Base-by-base conservation (phyloP, 1,139 yeast species). In the Taiozyma sp. region DNA sequence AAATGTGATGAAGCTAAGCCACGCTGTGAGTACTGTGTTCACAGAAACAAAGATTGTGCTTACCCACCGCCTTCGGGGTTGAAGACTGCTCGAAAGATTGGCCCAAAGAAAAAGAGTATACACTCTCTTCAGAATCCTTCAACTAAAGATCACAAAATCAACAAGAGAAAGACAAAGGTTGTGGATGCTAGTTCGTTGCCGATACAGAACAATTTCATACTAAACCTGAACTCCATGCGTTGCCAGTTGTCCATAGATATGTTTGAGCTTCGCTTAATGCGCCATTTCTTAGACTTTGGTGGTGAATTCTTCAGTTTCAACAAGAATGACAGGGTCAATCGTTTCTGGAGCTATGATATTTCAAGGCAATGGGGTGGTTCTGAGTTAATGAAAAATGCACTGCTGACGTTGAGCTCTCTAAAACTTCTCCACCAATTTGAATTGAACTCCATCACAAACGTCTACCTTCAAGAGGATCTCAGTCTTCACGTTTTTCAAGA, bases 1-100 rank as follows among this genome's bases (percentile, higher is more conserved):
- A 85, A 85, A 62, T 88, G 96, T 62, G 83, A 84, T 61, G 95
- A 88, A 57, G 62, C 50, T 14, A 78, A 79, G 53, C 96, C 96
- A 0, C 54, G 63, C 0, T 88, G 96, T 62, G 70, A 78, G 8
- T 76, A 81, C 59, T 88, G 96, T 62, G 42, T 64, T 3, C 80
- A 77, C 50, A 70, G 76, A 2, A 44, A 44, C 2, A 50, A 52
- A 34, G 46, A 46, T n/a, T 59, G 62, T 44, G 48, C 50, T 9
- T 59, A 58, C 37, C 43, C 44, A n/a, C 19, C 19, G 2, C 35
- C 35, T 32, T 3, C 35, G 6, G n/a, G 4, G n/a, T 28, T 28
- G 30, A 32, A 32, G 10, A n/a, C 9, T n/a, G 8, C 9, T n/a
- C 35, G 19, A 10, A 19, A 26, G 24, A 29, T 13, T 7, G 34